Percentiles rank a stretch among this genome's conserved stretches.
Conservation (phyloP, 2,329 filamentous ascomycete genomes). For the Thelonectria blattea region DNA sequence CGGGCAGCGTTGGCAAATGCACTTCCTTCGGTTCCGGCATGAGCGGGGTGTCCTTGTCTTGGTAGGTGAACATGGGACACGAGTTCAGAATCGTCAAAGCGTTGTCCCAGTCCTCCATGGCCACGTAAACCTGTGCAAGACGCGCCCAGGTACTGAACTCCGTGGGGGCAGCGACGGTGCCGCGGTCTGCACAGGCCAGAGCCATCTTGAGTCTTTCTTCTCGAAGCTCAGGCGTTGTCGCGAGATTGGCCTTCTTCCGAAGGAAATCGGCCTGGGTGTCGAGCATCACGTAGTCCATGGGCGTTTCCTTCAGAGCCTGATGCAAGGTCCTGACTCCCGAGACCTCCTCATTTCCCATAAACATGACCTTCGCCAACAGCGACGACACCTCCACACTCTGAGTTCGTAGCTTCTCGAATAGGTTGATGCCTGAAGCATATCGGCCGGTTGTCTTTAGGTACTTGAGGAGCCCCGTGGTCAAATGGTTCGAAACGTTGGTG, state of each 20-base stretch:
- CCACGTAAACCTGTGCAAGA: slow-evolving; percentile 90
- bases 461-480: slow-evolving; percentile 89
- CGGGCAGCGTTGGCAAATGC: slow-evolving; percentile 82
- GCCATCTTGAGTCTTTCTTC: slow-evolving; percentile 81
- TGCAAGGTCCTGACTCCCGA: slow-evolving; percentile 88
- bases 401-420: slow-evolving; percentile 93
- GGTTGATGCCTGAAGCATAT: slow-evolving; percentile 93
- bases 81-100: slow-evolving; percentile 95
- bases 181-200: slow-evolving; percentile 89
- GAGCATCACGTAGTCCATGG: slow-evolving; percentile 97
- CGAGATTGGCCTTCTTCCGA: slow-evolving; percentile 75
- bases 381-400: slow-evolving; percentile 95
- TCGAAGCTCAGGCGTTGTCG: slow-evolving; percentile 59
- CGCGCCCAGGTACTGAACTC: slow-evolving; percentile 98
- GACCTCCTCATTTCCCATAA: slow-evolving; percentile 97
- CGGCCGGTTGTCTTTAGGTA: slow-evolving; percentile 96
- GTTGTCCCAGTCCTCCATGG: slow-evolving; percentile 95
- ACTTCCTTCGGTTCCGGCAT: slow-evolving; percentile 94
- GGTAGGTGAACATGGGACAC: slow-evolving; percentile 99
- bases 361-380: slow-evolving; percentile 85
- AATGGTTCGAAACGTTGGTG: slow-evolving; percentile 93
- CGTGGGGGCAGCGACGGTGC: slow-evolving; percentile 92
- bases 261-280: slow-evolving; percentile 94
- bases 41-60: slow-evolving; percentile 93
- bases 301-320: slow-evolving; percentile 85